Percentiles rank a stretch among this genome's conserved stretches.
These are phyloP conservation scores for Nicotiana obtusifolia DNA, from an alignment of 257 asterid species.

Conservation along the genomic window DNA sequence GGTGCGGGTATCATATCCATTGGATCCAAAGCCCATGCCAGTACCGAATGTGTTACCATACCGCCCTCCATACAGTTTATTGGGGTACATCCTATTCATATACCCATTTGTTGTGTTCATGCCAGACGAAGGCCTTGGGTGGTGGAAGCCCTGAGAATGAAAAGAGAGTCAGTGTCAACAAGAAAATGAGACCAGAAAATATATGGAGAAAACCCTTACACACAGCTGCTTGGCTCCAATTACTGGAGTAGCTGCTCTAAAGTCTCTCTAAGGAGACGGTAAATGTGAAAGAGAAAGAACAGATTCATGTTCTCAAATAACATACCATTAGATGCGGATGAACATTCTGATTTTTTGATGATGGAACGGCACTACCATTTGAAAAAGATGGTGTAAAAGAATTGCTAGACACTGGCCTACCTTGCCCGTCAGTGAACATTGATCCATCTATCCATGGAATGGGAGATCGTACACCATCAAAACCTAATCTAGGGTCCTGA, in stretches of 20 bases:
- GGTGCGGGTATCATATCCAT: slow-evolving; percentile 38
- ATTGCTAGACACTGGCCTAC: slow-evolving; percentile 35
- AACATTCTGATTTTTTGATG: slow-evolving; percentile 43
- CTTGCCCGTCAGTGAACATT: slow-evolving; percentile 53
- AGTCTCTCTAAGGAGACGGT: background rate
- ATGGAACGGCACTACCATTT: slow-evolving; percentile 33
- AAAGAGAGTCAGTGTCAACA: background rate
- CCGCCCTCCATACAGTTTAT: slow-evolving; percentile 44
- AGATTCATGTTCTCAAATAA: background rate
- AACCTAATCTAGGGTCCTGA: slow-evolving; percentile 58
- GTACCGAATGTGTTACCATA: slow-evolving; percentile 47
- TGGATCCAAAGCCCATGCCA: slow-evolving; percentile 46
- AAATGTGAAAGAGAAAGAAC: background rate
- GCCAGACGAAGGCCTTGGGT: slow-evolving; percentile 40
- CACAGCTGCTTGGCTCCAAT: background rate
- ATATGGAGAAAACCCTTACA: background rate
- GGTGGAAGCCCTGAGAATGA: slow-evolving; percentile 42
- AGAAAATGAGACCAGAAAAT: background rate
- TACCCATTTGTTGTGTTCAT: slow-evolving; percentile 44
- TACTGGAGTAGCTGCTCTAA: background rate
- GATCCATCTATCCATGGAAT: slow-evolving; percentile 58
- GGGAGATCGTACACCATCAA: slow-evolving; percentile 53
- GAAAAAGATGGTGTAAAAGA: slow-evolving; percentile 37
- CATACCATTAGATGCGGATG: slow-evolving; percentile 48
- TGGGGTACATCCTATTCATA: slow-evolving; percentile 48